phyloP scores from a whole-genome alignment of 1,139 yeast species.

The Candida gigantensis region DNA sequence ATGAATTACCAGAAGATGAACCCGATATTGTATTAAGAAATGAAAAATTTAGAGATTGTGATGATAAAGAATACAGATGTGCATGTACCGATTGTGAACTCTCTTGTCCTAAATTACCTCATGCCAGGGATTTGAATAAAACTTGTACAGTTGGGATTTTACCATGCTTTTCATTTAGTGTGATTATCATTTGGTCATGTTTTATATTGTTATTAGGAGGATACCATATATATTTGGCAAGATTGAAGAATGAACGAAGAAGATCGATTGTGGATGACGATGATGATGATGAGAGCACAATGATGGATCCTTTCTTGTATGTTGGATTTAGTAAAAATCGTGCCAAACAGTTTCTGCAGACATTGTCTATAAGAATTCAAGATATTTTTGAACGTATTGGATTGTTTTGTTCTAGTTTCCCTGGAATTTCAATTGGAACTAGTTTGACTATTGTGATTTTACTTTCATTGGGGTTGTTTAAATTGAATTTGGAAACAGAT shows the following conservation, averaged over 20 bases:
- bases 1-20: constrained; percentile 27
- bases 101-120: constrained; percentile 71
- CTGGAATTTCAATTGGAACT: constrained; percentile 52
- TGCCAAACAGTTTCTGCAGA: constrained; percentile 14
- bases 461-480: constrained; percentile 54
- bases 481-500: constrained; percentile 65
- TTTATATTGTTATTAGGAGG: constrained; percentile 38
- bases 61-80: constrained; percentile 67
- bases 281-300: constrained; percentile 22
- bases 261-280: constrained; percentile 14
- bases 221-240: constrained; percentile 36
- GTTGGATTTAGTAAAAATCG: constrained; percentile 14
- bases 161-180: constrained; percentile 73
- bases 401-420: constrained; percentile 55
- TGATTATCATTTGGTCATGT: constrained; percentile 52
- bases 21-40: constrained; percentile 25
- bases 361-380: constrained; percentile 22
- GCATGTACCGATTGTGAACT: constrained; percentile 88
- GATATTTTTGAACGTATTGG: constrained; percentile 49
- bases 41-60: constrained; percentile 54
- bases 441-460: constrained; percentile 46
- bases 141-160: constrained; percentile 60
- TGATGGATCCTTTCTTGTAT: constrained; percentile 18
- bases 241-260: constrained; percentile 12
- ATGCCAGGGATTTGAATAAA: constrained; percentile 32